Evolutionary conservation across 2,329 filamentous ascomycete species (phyloP), one percentile per base, ranked within the genome.

Genomic region (Aureobasidium musti): DNA sequence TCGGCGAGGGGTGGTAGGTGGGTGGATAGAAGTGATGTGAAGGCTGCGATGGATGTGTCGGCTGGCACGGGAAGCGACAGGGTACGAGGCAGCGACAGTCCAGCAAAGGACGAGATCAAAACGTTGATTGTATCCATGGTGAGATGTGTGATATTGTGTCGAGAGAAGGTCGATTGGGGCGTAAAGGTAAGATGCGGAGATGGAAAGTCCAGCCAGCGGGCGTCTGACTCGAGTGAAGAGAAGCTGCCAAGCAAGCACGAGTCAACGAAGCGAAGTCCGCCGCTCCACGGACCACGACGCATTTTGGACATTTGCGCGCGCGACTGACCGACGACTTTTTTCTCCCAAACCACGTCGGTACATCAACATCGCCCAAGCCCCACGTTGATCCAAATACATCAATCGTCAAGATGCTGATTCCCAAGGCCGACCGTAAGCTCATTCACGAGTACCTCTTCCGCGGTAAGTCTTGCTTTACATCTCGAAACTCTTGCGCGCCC

Each of bases 351-450:
- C 49, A 53, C 61, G 49, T 59, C 63, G 63, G 63, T 66, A 65
- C 28, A 66, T 66, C 64, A 66, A 59, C 64, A 66, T 66, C 64
- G 64, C 64, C 64, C 64, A 66, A 66, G 53, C 45, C 53, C 64
- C 64, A 66, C 64, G 64, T 57, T 65, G 54, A 67, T 61, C 28
- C 30, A 47, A 59, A 28, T 60, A 57, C 64, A 69, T 75, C 72
- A 68, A 75, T 78, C 76, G 79, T 76, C 78, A 82, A 81, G 74
- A 82, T 82, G 76, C 90, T 99, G 87, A 99, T 99, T 83, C 95
- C 95, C 82, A 98, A 98, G 90, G 91, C 92, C 83, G 95, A 99
- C 87, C 93, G 96, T 87, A 99, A 99, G 91, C 92, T 92, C 90
- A 98, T 99, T 86, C 95, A 99, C 89, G 94, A 94, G 90, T 96